phyloP scores from a whole-genome alignment of 2,329 filamentous ascomycete species.

The Xylaria sp. region DNA sequence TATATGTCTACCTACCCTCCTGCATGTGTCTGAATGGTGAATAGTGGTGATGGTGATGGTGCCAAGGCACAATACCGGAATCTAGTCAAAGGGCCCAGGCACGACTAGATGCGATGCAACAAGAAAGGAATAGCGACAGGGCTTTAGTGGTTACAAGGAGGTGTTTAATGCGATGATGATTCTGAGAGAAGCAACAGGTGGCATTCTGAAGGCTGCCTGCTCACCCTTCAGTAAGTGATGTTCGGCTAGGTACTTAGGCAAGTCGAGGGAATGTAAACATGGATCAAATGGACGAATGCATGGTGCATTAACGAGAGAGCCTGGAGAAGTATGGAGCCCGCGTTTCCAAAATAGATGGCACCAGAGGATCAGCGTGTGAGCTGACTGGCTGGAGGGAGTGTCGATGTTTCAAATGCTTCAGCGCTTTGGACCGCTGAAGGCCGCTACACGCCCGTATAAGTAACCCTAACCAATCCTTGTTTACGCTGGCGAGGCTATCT shows the following conservation, averaged over 20 bases:
- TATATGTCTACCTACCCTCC: no score
- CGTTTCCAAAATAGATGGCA: no score
- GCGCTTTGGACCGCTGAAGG: constrained; percentile 1
- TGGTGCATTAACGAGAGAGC: no score
- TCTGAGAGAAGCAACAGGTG: not conserved
- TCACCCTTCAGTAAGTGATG: not conserved
- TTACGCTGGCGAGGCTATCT: no score
- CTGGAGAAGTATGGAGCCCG: no score
- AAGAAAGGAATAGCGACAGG: not conserved
- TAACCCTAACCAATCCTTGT: no score
- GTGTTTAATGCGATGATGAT: not conserved
- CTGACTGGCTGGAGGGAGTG: constrained; percentile 5
- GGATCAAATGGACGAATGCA: no score
- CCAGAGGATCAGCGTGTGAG: not conserved
- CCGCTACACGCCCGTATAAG: not conserved
- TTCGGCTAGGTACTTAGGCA: no score
- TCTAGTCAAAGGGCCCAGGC: not conserved
- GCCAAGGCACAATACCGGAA: not conserved
- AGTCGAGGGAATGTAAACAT: no score
- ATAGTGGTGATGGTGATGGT: not conserved
- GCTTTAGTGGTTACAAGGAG: no score
- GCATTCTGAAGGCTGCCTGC: not conserved
- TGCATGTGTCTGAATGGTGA: not conserved
- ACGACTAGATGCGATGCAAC: not conserved
- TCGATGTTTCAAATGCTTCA: constrained; percentile 8